Evolutionary conservation across 1,284 basidiomycete genomes (phyloP).

Genomic region (Singerocomus inundabilis): DNA sequence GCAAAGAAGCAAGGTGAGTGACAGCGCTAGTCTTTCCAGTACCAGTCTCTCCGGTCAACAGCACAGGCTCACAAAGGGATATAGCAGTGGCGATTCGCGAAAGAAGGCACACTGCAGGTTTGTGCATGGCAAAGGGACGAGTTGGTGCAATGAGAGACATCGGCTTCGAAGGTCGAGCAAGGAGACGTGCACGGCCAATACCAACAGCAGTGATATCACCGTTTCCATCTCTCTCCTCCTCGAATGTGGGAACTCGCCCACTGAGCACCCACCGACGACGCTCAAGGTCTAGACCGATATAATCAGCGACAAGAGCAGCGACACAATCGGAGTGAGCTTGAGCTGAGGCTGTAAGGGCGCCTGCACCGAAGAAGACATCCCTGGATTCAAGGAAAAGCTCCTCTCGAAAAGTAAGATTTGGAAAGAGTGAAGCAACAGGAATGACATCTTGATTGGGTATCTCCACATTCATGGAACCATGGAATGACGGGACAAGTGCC

Average conservation of each 20-base stretch:
- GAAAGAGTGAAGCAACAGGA: conserved; percentile 42
- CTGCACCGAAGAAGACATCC: conserved; percentile 89
- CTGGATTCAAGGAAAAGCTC: conserved; percentile 88
- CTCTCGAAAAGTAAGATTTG: conserved; percentile 82
- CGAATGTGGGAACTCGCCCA: conserved; percentile 66
- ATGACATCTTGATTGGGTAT: conserved; percentile 22
- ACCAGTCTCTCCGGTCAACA: conserved; percentile 97
- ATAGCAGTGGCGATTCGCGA: conserved; percentile 81
- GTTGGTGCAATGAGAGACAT: conserved; percentile 35
- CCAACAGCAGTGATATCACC: conserved; percentile 54
- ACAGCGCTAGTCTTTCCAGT: conserved; percentile 97
- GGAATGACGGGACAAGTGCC: conserved; percentile 51
- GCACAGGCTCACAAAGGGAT: conserved; percentile 76
- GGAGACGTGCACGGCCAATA: conserved; percentile 57
- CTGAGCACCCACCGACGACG: conserved; percentile 54
- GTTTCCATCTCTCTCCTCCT: conserved; percentile 65
- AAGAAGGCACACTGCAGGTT: conserved; percentile 79
- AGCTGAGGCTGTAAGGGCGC: conserved; percentile 52
- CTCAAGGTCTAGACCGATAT: conserved; percentile 67
- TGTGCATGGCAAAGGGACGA: conserved; percentile 87
- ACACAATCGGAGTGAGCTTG: conserved; percentile 51
- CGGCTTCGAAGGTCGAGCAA: conserved; percentile 41
- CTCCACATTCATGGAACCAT: conserved; percentile 47
- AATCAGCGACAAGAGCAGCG: conserved; percentile 54
- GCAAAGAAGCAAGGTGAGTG: conserved; percentile 82